Evolutionary conservation across 306 rosid genomes (phyloP), one percentile per base, ranked within the genome.

Genomic region (Vachellia collinsii): DNA sequence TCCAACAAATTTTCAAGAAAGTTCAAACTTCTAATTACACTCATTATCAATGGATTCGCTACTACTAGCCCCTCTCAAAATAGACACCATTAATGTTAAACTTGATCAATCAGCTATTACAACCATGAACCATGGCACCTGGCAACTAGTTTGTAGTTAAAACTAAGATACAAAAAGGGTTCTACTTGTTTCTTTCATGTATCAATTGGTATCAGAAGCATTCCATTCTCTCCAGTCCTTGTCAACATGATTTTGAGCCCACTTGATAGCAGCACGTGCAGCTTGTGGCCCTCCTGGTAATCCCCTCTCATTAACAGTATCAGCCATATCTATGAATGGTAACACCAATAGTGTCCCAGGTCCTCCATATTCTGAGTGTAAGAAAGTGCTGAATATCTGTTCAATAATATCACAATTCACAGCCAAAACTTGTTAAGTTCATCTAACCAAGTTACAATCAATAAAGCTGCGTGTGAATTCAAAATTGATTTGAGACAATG

Each of bases 201-300:
- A 51, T 65, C 70, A 70, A 62, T 68, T 80, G 38, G 83, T 51
- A 80, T 89, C 89, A 51, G 84, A 88, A 72, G 82, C 90, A 63
- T 86, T 91, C 98, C 98, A 95, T 38, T 84, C 86, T 25, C 88
- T 93, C 99, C 99, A 91, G 77, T 95, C 98, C n/a, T 88, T 93
- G 85, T 95, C 97, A n/a, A 95, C 97, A 75, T 88, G 83, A 25
- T 86, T 77, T 59, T 87, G 90, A 8, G 99, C 99, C 98, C 98
- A 93, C 53, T 89, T 93, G 85, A 93, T 70, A 7, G 98, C 98
- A 20, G 84, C 87, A 19, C 93, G 92, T 4, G 97, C 99, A 19
- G 98, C 99, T 77, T 90, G 90, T 8, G 97, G 79, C 34, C 94
- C 99, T 79, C 99, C 99, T 1, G 98, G 97, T 61, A 95, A 83